Evolutionary conservation across 2,329 filamentous ascomycete species (phyloP).

Genomic region (Cordyceps javanica): DNA sequence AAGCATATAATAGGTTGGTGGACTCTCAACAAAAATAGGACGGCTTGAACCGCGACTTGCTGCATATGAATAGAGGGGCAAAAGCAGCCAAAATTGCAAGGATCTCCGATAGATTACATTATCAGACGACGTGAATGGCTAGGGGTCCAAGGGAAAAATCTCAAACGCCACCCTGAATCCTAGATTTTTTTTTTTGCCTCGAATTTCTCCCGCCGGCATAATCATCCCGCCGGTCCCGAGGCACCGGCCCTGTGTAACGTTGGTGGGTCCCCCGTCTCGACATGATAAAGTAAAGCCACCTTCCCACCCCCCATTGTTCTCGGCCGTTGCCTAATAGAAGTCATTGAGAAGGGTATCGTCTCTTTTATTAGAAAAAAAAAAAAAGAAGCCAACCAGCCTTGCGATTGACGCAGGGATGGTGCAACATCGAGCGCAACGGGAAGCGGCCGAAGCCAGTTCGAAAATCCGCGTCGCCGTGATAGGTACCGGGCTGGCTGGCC

Average conservation of each 20-base stretch:
- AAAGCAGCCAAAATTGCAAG: neutral
- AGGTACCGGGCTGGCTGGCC: conserved; percentile 32
- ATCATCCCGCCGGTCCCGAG: conserved; percentile 5
- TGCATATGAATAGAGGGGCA: neutral
- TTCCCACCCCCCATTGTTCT: neutral
- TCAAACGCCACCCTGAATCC: neutral
- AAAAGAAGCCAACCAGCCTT: neutral
- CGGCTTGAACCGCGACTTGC: too few relatives aligned
- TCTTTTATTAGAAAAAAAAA: neutral
- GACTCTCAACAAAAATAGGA: too few relatives aligned
- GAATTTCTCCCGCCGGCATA: neutral
- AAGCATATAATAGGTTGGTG: neutral
- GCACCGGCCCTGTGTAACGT: neutral
- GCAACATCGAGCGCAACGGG: neutral
- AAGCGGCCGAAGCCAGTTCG: neutral
- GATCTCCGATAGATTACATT: neutral
- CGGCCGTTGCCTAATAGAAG: neutral
- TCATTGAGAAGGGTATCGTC: neutral
- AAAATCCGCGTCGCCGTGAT: conserved; percentile 26
- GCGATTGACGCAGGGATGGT: neutral
- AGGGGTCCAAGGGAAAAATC: neutral
- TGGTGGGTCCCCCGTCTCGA: neutral
- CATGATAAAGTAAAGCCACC: neutral
- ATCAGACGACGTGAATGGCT: neutral
- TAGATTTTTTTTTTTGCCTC: neutral